Conservation (phyloP, 176 grass and related monocot genomes). For the Hyparrhenia diplandra region DNA sequence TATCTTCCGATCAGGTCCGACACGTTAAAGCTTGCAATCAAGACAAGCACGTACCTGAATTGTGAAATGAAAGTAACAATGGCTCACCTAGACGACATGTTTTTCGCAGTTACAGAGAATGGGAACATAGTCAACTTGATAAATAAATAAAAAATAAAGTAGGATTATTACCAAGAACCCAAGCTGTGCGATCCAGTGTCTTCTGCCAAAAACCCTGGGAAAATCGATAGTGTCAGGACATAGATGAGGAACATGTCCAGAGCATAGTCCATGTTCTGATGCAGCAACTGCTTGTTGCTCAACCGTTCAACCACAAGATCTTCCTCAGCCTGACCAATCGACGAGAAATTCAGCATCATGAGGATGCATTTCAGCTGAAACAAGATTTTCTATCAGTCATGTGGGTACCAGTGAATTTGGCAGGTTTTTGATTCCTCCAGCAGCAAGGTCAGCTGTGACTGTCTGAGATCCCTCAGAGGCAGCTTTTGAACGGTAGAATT, state of each 20-base stretch:
- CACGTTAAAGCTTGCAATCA: conserved; percentile 57
- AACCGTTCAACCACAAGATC: conserved; percentile 33
- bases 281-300: conserved; percentile 50
- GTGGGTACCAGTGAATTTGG: conserved; percentile 5
- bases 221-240: conserved; percentile 61
- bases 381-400: neutral
- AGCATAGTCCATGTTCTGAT: conserved; percentile 51
- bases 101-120: neutral
- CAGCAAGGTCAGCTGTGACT: conserved; percentile 14
- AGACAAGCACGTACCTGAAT: conserved; percentile 59
- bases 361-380: neutral
- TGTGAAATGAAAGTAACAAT: neutral
- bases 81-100: neutral
- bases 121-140: neutral
- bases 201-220: conserved; percentile 77
- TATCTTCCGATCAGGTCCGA: conserved; percentile 68
- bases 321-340: conserved; percentile 41
- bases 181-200: conserved; percentile 60
- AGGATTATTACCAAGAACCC: conserved; percentile 47
- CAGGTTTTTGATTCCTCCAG: conserved; percentile 32
- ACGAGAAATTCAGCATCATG: neutral
- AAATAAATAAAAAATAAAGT: neutral
- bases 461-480: conserved; percentile 56
- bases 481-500: conserved; percentile 53
- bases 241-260: conserved; percentile 53